Evolutionary conservation across 202 grass and related monocot species (phyloP).

Genomic region (Elaeis oleifera): DNA sequence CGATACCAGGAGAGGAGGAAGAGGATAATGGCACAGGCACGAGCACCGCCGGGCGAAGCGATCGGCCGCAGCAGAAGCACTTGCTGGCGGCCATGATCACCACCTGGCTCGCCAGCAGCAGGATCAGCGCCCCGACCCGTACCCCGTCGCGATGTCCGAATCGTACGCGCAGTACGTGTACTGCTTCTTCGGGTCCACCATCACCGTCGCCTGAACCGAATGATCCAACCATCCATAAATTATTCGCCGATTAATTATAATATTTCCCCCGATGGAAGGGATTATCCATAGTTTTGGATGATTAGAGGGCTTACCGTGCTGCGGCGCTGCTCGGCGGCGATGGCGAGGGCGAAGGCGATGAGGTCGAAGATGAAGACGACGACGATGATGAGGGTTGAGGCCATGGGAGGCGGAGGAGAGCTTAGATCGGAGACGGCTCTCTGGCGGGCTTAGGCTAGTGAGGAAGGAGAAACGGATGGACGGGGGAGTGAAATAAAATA

Average conservation of each 20-base stretch:
- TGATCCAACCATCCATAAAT: neutral
- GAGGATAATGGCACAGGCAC: constrained; percentile 48
- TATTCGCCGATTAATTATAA: neutral
- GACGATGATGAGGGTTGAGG: constrained; percentile 16
- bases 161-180: constrained; percentile 53
- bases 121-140: constrained; percentile 47
- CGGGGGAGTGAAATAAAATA: neutral
- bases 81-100: constrained; percentile 40
- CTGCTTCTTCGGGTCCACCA: constrained; percentile 12
- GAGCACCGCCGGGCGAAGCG: constrained; percentile 40
- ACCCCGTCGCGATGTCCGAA: constrained; percentile 60
- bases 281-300: neutral
- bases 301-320: constrained; percentile 32
- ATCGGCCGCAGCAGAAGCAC: constrained; percentile 85
- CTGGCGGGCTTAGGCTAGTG: neutral
- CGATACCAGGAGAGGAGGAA: constrained; percentile 66
- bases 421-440: neutral
- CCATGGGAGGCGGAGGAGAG: neutral
- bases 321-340: constrained; percentile 66
- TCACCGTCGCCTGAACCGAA: constrained; percentile 37
- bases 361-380: constrained; percentile 44
- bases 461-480: neutral
- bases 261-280: neutral
- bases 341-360: constrained; percentile 66
- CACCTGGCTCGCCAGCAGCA: constrained; percentile 48